Base-by-base conservation (phyloP, 164 flowering plant genomes). In the Umbellularia californica region DNA sequence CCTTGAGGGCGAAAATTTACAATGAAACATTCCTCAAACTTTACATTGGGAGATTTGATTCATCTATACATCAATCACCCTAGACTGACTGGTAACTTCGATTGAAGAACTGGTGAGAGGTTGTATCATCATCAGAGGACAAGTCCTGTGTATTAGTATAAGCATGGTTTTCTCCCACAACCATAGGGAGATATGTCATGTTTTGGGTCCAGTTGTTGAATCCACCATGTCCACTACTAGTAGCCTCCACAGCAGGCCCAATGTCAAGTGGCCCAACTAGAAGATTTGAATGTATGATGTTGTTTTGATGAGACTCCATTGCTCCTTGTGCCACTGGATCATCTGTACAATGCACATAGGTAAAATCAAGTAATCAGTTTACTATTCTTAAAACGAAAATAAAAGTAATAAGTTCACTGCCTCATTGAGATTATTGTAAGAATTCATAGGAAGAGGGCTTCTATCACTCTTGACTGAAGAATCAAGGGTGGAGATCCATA, bases 1-100 rank as follows among this genome's bases (percentile, higher is more conserved):
- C 69, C 33, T 47, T 0, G 75, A 64, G 69, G 75, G 75, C 69
- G 69, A 41, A 25, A 7, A n/a, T 71, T 33, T 13, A 28, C 68
- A 62, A 4, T 2, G 52, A 23, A 62, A 23, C 15, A 4, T 50
- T 23, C 11, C 15, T 52, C 28, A 70, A 19, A 12, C 50, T 70
- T 51, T 28, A 50, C 60, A 2, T 20, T 22, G 23, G 30, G 11
- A 50, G 25, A 62, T 13, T 22, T 23, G 30, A 41, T 41, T 41
- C 47, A 41, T 41, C 10, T 5, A 41, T 41, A 7, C 2, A 41
- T 41, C 47, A 5, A 41, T 9, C 47, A 41, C 47, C 47, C 47
- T 41, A 55, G 51, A 11, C 7, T 58, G 30, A 1, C 14, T 14
- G 0, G n/a, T 65, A 67, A 67, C 69, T 19, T 67, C 47, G 28